Base-by-base conservation (phyloP, 306 rosid genomes). In the Urtica urens region DNA sequence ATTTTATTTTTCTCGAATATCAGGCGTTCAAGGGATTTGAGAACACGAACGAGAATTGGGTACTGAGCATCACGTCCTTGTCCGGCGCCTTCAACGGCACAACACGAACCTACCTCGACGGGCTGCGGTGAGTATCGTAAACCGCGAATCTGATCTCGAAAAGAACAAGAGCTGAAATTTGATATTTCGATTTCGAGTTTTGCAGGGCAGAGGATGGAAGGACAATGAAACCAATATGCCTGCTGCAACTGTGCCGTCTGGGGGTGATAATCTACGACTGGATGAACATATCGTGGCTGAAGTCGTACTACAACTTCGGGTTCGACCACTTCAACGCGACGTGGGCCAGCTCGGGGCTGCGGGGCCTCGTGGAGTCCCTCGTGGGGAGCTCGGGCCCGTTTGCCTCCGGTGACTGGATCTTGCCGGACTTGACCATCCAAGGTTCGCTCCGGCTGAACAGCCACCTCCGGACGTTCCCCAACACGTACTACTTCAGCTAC, bases 21-120 rank as follows among this genome's bases (percentile, higher is more conserved):
- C 73, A 90, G 99, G 81, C 78, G 49, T 92, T 92, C 58, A 59
- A 67, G 64, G 96, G 94, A n/a, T 46, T 71, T 41, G 93, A 88
- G 67, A 39, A 71, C 69, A 82, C 80, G 19, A 66, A 87, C 1
- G 96, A 78, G 59, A 82, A 92, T 23, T 92, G 96, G 99, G 85
- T 92, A 4, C 38, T 75, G 48, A 85, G 99, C 66, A 35, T 92
- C 56, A 73, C 99, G 0, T 69, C 96, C 46, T 73, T 92, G 57
- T 92, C 99, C 0, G 99, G 99, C 52, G 96, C 95, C 14, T 92
- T 92, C 70, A 92, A 92, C 72, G 99, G 99, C 58, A 92, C 96
- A 14, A 92, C 99, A 16, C 85, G 99, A 66, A 50, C 96, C 60
- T 92, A 92, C 74, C 41, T 75, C 14, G 99, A 92, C 64, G 99